Base-by-base conservation (phyloP, 768 basidiomycete genomes). In the Dioszegia aurantiaca region DNA sequence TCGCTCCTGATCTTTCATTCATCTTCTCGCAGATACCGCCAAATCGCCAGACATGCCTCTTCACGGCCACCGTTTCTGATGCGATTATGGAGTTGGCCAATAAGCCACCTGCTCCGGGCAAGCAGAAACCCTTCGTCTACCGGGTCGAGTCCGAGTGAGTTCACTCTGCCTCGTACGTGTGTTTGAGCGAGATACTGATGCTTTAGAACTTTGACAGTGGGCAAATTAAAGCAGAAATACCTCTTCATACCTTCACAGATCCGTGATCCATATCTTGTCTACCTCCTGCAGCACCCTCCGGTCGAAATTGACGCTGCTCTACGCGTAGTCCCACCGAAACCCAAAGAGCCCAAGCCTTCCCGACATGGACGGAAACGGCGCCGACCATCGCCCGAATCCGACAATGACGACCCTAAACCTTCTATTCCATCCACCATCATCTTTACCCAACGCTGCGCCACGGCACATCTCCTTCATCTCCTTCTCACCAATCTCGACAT, bases 371-470 rank as follows among this genome's bases (percentile, higher is more conserved):
- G 55, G 42, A 54, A 55, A 9, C 55, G 45, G 9, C 51, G 61
- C 23, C 40, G 42, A n/a, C 61, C 52, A 8, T 79, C 79, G 42
- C 81, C 82, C 19, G 81, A 83, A 12, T 81, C 82, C 4, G 82
- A 83, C 23, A 80, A 84, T 31, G 51, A 53, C 16, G 68, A 74
- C 11, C 44, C 62, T 3, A 64, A 68, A 4, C 42, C 60, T 1
- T 86, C 88, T 62, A 90, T 93, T 2, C 95, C 95, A 17, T 89
- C 92, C 1, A 98, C 93, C 21, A 97, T 99, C 65, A 90, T 99
- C 62, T 99, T 98, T 77, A 76, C 83, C 19, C 86, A 86, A 59
- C 83, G 93, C 36, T 84, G 86, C 55, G 93, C 92, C 0, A 92
- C 87, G 0, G 93, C 93, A 17, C 95, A 94, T 75, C 81, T 99